phyloP scores from a whole-genome alignment of 768 basidiomycete genomes.

The Leucocoprinus sp. region DNA sequence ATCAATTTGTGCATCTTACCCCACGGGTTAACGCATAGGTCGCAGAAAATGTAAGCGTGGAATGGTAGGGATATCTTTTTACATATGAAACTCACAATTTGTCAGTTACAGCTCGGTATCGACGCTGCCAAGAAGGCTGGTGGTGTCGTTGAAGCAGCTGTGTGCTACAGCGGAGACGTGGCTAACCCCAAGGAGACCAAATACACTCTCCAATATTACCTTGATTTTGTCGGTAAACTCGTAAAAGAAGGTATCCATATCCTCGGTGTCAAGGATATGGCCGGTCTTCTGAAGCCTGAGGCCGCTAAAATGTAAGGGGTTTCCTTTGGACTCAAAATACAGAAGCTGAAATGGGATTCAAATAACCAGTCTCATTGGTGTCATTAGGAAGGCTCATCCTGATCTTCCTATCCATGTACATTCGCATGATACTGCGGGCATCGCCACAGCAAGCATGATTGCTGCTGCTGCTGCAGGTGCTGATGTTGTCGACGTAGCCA shows the following conservation, averaged over 20 bases:
- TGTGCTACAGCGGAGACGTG: constrained; percentile 98
- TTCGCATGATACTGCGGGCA: constrained; percentile 99
- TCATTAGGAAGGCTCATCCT: constrained; percentile 93
- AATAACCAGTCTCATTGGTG: constrained; percentile 68
- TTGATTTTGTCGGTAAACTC: constrained; percentile 90
- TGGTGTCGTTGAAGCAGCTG: constrained; percentile 94
- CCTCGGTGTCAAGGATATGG: constrained; percentile 98
- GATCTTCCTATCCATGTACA: constrained; percentile 99
- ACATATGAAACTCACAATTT: not conserved
- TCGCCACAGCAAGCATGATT: constrained; percentile 95
- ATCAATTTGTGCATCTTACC: not conserved
- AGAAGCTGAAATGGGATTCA: constrained; percentile 1
- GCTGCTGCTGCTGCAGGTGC: constrained; percentile 96
- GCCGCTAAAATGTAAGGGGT: constrained; percentile 74
- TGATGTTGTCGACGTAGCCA: constrained; percentile 96
- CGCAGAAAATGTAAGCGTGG: constrained; percentile 69
- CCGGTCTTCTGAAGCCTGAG: constrained; percentile 90
- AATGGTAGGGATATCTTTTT: no score
- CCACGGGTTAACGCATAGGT: constrained; percentile 3
- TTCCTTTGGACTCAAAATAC: not conserved
- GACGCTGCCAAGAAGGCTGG: constrained; percentile 99
- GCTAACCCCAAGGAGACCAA: constrained; percentile 92
- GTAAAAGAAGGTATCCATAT: constrained; percentile 95
- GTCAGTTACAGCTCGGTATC: constrained; percentile 92
- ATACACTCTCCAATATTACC: constrained; percentile 96